Percentiles rank a stretch among this genome's conserved stretches.
Conservation (phyloP, 1,284 basidiomycete genomes). For the Cerioporus squamosus region DNA sequence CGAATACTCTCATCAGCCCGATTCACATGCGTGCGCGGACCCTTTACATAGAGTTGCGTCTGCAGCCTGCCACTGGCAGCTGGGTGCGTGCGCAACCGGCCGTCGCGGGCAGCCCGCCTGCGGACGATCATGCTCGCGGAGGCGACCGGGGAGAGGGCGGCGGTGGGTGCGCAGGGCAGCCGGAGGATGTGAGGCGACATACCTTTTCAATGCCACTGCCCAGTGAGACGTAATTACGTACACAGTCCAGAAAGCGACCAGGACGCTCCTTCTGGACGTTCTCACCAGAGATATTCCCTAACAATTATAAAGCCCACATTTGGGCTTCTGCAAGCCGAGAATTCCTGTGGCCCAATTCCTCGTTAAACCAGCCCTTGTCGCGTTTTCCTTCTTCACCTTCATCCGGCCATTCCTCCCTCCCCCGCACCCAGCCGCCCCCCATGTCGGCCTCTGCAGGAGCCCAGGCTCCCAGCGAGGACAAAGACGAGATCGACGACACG, state of each 20-base stretch:
- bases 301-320: slow-evolving; percentile 60
- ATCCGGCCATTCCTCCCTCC: slow-evolving; percentile 32
- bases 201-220: slow-evolving; percentile 10
- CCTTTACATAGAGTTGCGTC: slow-evolving; percentile 6
- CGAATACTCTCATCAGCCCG: slow-evolving; percentile 20
- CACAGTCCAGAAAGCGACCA: slow-evolving; percentile 40
- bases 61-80: background rate
- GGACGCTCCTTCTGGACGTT: slow-evolving; percentile 44
- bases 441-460: slow-evolving; percentile 51
- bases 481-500: slow-evolving; percentile 40
- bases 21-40: slow-evolving; percentile 21
- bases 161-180: background rate
- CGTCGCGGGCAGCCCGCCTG: background rate
- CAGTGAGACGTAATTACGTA: slow-evolving; percentile 55
- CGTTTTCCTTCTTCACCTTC: slow-evolving; percentile 58
- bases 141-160: background rate
- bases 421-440: slow-evolving; percentile 28
- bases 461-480: slow-evolving; percentile 43
- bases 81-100: background rate
- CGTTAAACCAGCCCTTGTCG: slow-evolving; percentile 74
- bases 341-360: slow-evolving; percentile 75
- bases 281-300: background rate
- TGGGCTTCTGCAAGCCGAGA: slow-evolving; percentile 55
- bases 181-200: slow-evolving; percentile 13
- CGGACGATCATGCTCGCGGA: background rate